phyloP scores from a whole-genome alignment of 768 basidiomycete genomes.

The Clavaria fumosa region DNA sequence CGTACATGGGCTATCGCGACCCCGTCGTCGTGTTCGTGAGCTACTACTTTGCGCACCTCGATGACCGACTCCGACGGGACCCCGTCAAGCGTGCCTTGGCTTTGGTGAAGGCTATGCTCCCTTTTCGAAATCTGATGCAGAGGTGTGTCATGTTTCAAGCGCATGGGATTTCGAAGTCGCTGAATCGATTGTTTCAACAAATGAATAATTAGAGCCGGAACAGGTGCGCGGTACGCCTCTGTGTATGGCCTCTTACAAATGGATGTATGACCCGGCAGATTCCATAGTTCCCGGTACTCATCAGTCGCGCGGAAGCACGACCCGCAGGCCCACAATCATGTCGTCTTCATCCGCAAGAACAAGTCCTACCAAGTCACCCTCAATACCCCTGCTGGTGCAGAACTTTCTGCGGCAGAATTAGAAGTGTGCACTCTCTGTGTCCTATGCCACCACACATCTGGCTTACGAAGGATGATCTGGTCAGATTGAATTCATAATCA shows the following conservation, averaged over 20 bases:
- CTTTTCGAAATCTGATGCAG: conserved; percentile 74
- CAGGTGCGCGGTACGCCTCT: conserved; percentile 64
- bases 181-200: no score
- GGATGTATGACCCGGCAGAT: conserved; percentile 68
- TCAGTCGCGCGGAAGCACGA: conserved; percentile 80
- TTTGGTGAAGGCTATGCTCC: conserved; percentile 70
- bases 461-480: no score
- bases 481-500: no score
- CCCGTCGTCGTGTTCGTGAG: conserved; percentile 85
- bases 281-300: conserved; percentile 82
- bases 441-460: no score
- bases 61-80: conserved; percentile 37
- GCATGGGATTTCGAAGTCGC: no score
- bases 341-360: conserved; percentile 85
- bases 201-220: conserved; percentile 78
- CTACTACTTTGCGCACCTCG: conserved; percentile 87
- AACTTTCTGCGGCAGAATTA: conserved; percentile 69
- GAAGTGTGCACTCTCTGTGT: no score
- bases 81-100: conserved; percentile 66
- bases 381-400: conserved; percentile 40
- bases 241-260: conserved; percentile 90
- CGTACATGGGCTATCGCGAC: conserved; percentile 80
- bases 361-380: conserved; percentile 78
- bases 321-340: conserved; percentile 60
- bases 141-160: conserved; percentile 36